Evolutionary conservation across 2,329 filamentous ascomycete genomes (phyloP), one percentile per base, ranked within the genome.

Genomic region (Purpureocillium takamizusanense): DNA sequence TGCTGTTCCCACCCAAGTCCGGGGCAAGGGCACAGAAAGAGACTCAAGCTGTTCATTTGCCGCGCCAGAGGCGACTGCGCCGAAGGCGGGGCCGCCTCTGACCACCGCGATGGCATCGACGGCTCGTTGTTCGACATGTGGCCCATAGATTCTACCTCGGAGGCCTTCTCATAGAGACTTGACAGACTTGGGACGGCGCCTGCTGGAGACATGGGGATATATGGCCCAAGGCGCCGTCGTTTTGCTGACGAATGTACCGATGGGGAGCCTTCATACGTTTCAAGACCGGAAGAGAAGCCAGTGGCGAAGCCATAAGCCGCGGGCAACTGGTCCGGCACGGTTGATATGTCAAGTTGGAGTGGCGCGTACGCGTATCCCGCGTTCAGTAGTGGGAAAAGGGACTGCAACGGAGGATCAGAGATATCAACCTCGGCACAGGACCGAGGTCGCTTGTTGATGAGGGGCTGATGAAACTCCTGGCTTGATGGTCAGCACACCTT

Each of bases 21-120:
- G 42, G 61, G 63, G 36, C 51, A 55, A 16, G 55, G 51, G 38
- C 57, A 63, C 13, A 59, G 39, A 13, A 55, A 39, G 18, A 49
- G 36, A 13, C 46, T 49, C 34, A 59, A 37, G 38, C 54, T 51
- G 15, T 49, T 51, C 40, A 65, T 46, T 23, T 56, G 50, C 35
- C 45, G 50, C 13, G 48, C 44, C 25, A 59, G 39, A 14, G 56
- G 51, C 11, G 49, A 51, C 17, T 46, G 41, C 17, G 53, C 46
- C n/a, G 49, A 38, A 31, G 42, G 39, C n/a, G 50, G 46, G 21
- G 41, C 43, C 31, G 48, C 40, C 11, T 50, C 45, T 1, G 40
- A 31, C 54, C 52, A 58, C 18, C 38, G 29, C 4, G 34, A 34
- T 34, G 48, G 36, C 40, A 46, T 42, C 21, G 5, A 10, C 6